phyloP scores from a whole-genome alignment of 2,329 filamentous ascomycete species.

The Phialophora macrospora region DNA sequence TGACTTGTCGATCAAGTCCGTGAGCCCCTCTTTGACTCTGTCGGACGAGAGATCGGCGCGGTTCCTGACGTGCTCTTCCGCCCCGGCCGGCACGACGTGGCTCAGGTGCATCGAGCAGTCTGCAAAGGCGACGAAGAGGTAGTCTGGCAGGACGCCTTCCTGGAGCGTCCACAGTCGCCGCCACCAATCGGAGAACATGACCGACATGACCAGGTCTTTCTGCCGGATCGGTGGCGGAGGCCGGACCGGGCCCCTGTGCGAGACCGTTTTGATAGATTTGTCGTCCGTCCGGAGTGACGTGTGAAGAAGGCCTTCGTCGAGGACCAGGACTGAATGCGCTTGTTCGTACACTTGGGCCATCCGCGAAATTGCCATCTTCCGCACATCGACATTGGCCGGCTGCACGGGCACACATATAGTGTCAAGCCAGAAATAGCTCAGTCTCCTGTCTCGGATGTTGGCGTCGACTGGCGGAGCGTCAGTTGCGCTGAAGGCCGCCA shows the following conservation, averaged over 20 bases:
- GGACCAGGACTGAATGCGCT: slow-evolving; percentile 6
- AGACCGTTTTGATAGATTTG: neutral
- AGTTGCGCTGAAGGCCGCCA: neutral
- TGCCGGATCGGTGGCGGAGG: neutral
- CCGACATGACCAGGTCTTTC: neutral
- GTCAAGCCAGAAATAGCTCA: slow-evolving; percentile 11
- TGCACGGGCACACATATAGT: slow-evolving; percentile 5
- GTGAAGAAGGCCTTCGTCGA: neutral
- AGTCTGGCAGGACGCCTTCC: neutral
- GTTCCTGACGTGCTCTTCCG: slow-evolving; percentile 1
- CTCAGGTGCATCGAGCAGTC: neutral
- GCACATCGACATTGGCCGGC: neutral
- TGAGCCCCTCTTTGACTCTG: neutral
- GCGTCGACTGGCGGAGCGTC: neutral
- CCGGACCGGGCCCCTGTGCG: neutral
- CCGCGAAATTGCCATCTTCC: slow-evolving; percentile 1
- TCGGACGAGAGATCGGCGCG: neutral
- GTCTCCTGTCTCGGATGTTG: neutral
- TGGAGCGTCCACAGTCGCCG: slow-evolving; percentile 14
- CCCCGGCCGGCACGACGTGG: slow-evolving; percentile 1
- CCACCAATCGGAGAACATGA: slow-evolving; percentile 6
- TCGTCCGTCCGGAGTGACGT: neutral
- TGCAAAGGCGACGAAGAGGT: neutral
- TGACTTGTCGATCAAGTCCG: neutral
- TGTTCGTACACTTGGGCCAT: slow-evolving; percentile 10